Conservation (phyloP, 306 rosid genomes). For the Rubus parviflorus region DNA sequence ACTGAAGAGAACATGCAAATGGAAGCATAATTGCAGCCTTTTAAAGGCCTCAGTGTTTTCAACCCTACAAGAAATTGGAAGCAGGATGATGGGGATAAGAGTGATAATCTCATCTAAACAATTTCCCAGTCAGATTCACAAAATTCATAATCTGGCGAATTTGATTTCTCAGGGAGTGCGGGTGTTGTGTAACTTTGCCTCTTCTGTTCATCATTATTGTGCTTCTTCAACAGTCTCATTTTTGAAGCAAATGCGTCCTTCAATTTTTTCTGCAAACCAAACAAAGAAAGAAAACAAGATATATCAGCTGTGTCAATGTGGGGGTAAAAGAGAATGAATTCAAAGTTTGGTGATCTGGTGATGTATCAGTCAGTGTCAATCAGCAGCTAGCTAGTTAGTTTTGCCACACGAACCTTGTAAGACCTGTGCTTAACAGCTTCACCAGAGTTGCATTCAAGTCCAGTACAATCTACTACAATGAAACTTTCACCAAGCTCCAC, state of each 20-base stretch:
- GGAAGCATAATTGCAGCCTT: constrained; percentile 2
- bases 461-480: background rate
- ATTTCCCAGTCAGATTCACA: constrained; percentile 16
- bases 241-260: constrained; percentile 11
- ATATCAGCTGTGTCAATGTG: background rate
- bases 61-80: background rate
- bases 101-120: constrained; percentile 1
- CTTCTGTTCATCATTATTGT: background rate
- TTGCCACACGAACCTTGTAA: constrained; percentile 7
- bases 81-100: background rate
- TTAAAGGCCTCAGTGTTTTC: background rate
- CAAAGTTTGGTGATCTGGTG: background rate
- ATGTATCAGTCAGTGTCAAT: background rate
- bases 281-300: background rate
- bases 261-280: constrained; percentile 7
- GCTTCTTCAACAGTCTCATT: constrained; percentile 7
- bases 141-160: constrained; percentile 8
- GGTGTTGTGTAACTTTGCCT: background rate
- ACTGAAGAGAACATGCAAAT: background rate
- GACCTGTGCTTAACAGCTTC: background rate
- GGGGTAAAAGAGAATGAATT: background rate
- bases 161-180: background rate
- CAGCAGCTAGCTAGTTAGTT: background rate
- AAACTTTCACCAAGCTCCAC: constrained; percentile 18
- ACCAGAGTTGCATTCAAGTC: constrained; percentile 2